Conservation (phyloP, 345 rosid species). For the Populus euphratica region DNA sequence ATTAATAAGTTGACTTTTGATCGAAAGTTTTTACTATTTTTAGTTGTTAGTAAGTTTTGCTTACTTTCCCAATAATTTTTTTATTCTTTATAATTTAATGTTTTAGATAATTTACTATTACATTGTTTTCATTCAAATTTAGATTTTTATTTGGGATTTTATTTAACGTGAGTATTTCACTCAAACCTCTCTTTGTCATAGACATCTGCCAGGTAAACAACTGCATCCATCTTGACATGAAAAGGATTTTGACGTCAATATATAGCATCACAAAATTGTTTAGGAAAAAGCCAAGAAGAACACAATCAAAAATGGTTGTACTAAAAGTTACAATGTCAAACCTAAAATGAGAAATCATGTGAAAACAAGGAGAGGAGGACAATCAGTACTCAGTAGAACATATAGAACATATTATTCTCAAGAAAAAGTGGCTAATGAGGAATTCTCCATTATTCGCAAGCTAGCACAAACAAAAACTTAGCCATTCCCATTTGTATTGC, state of each 20-base stretch:
- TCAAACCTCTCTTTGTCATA: constrained; percentile 58
- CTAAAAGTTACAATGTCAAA: neutral
- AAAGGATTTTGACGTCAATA: neutral
- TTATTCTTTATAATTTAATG: too few relatives aligned
- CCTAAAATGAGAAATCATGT: neutral
- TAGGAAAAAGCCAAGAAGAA: neutral
- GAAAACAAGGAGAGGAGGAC: neutral
- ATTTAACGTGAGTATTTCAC: too few relatives aligned
- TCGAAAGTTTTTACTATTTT: too few relatives aligned
- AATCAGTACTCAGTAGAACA: neutral
- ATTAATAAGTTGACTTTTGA: too few relatives aligned
- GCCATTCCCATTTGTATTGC: neutral
- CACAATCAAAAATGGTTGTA: too few relatives aligned
- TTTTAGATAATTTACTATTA: too few relatives aligned
- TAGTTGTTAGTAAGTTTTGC: too few relatives aligned
- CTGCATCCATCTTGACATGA: constrained; percentile 56
- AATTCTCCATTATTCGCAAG: neutral
- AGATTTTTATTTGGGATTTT: too few relatives aligned
- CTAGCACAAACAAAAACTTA: neutral
- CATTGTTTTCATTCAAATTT: too few relatives aligned
- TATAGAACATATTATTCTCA: too few relatives aligned
- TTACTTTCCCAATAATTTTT: too few relatives aligned
- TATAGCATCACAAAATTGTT: neutral
- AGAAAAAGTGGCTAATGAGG: too few relatives aligned
- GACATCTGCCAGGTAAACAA: constrained; percentile 70